Conservation (phyloP, 306 rosid species). For the Quercus engelmannii region DNA sequence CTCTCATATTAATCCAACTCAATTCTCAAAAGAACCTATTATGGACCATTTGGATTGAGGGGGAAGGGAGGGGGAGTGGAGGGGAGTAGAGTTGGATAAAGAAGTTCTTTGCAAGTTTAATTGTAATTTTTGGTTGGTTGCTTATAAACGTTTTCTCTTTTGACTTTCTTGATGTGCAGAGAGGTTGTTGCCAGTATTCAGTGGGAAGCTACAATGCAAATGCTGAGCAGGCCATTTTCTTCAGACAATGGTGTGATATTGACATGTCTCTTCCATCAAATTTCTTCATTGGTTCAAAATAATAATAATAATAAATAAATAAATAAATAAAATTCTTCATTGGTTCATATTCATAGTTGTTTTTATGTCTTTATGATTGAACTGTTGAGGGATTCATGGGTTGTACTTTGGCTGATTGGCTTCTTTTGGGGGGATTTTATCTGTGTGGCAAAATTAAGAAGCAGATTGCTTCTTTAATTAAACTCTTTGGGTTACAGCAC, state of each 20-base stretch:
- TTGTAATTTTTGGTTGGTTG: background rate
- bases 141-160: background rate
- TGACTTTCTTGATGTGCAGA: constrained; percentile 36
- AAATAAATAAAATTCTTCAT: background rate
- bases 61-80: no score
- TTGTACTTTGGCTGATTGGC: background rate
- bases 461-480: background rate
- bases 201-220: constrained; percentile 37
- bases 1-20: background rate
- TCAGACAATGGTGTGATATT: constrained; percentile 64
- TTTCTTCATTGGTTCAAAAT: background rate
- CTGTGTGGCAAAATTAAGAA: background rate
- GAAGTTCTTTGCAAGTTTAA: background rate
- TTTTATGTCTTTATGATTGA: background rate
- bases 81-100: background rate
- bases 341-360: background rate
- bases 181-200: constrained; percentile 18
- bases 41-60: no score
- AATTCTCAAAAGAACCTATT: background rate
- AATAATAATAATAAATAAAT: no score
- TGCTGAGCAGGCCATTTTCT: constrained; percentile 61
- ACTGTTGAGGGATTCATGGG: background rate
- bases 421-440: background rate
- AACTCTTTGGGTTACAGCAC: background rate
- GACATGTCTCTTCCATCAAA: constrained; percentile 1